Evolutionary conservation across 768 basidiomycete genomes (phyloP).

Genomic region (Auricularia cornea): DNA sequence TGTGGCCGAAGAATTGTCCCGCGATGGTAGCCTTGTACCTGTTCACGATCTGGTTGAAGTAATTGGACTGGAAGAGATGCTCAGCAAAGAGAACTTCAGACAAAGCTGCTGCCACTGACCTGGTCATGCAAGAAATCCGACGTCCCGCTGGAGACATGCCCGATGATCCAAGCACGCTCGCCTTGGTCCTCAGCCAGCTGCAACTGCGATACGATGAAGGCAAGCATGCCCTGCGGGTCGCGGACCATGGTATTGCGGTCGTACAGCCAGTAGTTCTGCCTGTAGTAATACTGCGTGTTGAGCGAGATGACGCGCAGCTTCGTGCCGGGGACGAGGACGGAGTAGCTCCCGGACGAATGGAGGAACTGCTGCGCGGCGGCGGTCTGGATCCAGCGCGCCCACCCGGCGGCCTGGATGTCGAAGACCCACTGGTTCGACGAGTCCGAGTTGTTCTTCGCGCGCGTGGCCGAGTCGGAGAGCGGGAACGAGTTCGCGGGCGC

Average conservation of each 20-base stretch:
- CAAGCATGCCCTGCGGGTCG: slow-evolving; percentile 54
- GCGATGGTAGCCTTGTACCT: slow-evolving; percentile 53
- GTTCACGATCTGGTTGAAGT: slow-evolving; percentile 53
- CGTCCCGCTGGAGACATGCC: slow-evolving; percentile 47
- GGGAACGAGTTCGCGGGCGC: slow-evolving; percentile 54
- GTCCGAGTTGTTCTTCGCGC: slow-evolving; percentile 25
- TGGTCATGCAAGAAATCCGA: slow-evolving; percentile 44
- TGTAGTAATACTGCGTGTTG: slow-evolving; percentile 57
- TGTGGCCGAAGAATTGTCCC: slow-evolving; percentile 56
- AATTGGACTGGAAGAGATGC: slow-evolving; percentile 43
- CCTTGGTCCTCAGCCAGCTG: slow-evolving; percentile 53
- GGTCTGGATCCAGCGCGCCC: slow-evolving; percentile 45
- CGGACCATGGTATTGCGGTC: slow-evolving; percentile 35
- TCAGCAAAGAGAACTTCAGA: neutral
- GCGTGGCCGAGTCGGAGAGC: slow-evolving; percentile 12
- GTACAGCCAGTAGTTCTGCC: slow-evolving; percentile 53
- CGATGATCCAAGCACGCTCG: slow-evolving; percentile 54
- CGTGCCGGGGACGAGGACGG: slow-evolving; percentile 39
- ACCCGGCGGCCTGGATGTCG: slow-evolving; percentile 40
- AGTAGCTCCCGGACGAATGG: slow-evolving; percentile 50
- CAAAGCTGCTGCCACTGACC: slow-evolving; percentile 20
- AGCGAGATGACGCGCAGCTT: slow-evolving; percentile 49
- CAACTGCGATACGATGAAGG: slow-evolving; percentile 44
- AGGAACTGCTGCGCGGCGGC: slow-evolving; percentile 35
- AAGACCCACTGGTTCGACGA: slow-evolving; percentile 46